Percentiles rank a stretch among this genome's conserved stretches.
Evolutionary conservation across 2,329 filamentous ascomycete species (phyloP).

Genomic region (Arthrobotrys entomopaga): DNA sequence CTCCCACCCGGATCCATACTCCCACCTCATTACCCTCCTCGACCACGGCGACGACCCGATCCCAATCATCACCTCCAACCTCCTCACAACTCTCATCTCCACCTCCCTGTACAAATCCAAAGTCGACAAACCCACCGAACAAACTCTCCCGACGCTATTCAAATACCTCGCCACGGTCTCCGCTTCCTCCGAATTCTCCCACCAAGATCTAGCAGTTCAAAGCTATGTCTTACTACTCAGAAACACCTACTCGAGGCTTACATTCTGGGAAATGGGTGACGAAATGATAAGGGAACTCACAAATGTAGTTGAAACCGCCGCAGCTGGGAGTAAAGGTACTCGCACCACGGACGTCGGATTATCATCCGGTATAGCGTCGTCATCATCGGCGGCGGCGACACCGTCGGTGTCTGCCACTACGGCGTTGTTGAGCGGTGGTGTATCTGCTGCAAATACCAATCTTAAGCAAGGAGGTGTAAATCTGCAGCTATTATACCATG

Average conservation of each 20-base stretch:
- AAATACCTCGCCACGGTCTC: slow-evolving; percentile 85
- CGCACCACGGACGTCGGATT: slow-evolving; percentile 43
- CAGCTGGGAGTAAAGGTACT: slow-evolving; percentile 44
- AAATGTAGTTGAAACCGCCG: slow-evolving; percentile 41
- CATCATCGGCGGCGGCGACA: not conserved
- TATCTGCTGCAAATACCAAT: slow-evolving; percentile 68
- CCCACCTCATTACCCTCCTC: slow-evolving; percentile 84
- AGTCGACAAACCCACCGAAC: slow-evolving; percentile 65
- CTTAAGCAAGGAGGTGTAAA: slow-evolving; percentile 84
- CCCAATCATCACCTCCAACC: slow-evolving; percentile 86
- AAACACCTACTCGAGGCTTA: slow-evolving; percentile 75
- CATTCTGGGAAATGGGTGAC: slow-evolving; percentile 91
- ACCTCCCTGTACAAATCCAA: slow-evolving; percentile 71
- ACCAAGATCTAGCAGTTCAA: slow-evolving; percentile 95
- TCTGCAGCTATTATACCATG: slow-evolving; percentile 91
- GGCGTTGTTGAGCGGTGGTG: slow-evolving; percentile 8
- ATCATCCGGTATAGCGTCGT: not conserved
- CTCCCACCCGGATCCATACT: slow-evolving; percentile 79
- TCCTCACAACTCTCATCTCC: slow-evolving; percentile 81
- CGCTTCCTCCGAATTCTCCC: slow-evolving; percentile 84
- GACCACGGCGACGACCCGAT: slow-evolving; percentile 85
- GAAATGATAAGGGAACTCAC: slow-evolving; percentile 69
- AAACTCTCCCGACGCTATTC: slow-evolving; percentile 83
- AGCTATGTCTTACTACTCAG: slow-evolving; percentile 87
- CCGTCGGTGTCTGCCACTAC: not conserved